Evolutionary conservation across 495 filamentous ascomycete species (phyloP).

Genomic region (Daldinia bambusicola): DNA sequence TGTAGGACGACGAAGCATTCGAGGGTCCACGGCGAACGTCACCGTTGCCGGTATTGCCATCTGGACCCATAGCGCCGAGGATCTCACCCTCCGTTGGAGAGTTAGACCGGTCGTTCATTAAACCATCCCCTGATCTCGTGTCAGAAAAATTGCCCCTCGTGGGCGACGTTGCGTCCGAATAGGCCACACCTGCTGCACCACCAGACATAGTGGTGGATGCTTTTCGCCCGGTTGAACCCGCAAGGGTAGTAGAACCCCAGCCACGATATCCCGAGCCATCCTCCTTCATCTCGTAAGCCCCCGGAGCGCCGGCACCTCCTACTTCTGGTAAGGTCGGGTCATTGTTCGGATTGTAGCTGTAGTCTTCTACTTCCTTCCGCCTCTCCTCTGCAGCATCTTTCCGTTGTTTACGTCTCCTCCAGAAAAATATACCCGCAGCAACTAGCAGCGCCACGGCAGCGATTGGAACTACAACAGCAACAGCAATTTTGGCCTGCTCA

Average conservation of each 20-base stretch:
- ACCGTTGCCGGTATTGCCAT: constrained; percentile 62
- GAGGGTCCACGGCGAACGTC: constrained; percentile 90
- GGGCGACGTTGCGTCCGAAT: constrained; percentile 81
- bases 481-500: constrained; percentile 77
- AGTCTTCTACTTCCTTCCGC: constrained; percentile 95
- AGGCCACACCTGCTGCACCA: constrained; percentile 68
- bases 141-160: constrained; percentile 77
- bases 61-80: constrained; percentile 75
- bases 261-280: constrained; percentile 87
- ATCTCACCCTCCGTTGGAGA: constrained; percentile 76
- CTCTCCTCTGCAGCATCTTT: constrained; percentile 88
- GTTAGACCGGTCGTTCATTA: constrained; percentile 66
- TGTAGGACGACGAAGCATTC: constrained; percentile 97
- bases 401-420: constrained; percentile 84
- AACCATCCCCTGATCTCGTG: constrained; percentile 74
- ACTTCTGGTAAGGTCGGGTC: constrained; percentile 83
- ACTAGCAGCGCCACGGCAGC: constrained; percentile 86
- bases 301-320: constrained; percentile 57
- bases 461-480: constrained; percentile 94
- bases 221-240: constrained; percentile 79
- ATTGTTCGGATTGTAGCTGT: constrained; percentile 94
- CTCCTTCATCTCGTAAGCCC: constrained; percentile 73
- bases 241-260: constrained; percentile 85
- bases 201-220: constrained; percentile 89
- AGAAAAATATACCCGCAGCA: constrained; percentile 79